phyloP scores from a whole-genome alignment of 1,284 basidiomycete species.

The Chalciporus sp. region DNA sequence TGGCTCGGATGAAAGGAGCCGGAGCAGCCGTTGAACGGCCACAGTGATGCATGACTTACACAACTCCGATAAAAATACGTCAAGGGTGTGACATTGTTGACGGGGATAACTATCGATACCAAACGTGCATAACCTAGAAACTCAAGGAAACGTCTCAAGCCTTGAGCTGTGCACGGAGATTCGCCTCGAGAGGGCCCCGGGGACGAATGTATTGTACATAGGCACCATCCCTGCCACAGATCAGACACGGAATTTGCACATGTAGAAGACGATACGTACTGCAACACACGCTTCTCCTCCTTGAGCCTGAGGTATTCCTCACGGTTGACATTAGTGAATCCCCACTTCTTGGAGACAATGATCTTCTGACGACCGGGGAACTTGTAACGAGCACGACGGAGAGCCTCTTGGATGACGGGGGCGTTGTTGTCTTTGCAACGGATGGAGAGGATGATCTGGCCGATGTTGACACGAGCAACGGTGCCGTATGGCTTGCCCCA shows the following conservation, averaged over 20 bases:
- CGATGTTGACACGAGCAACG: slow-evolving; percentile 95
- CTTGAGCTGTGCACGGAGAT: slow-evolving; percentile 82
- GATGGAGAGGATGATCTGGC: slow-evolving; percentile 96
- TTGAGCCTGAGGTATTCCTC: slow-evolving; percentile 89
- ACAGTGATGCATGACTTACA: slow-evolving; percentile 10
- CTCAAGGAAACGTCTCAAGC: slow-evolving; percentile 43
- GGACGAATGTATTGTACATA: slow-evolving; percentile 91
- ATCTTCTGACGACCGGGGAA: slow-evolving; percentile 99
- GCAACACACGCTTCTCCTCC: slow-evolving; percentile 84
- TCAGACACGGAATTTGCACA: not conserved
- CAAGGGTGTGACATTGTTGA: slow-evolving; percentile 21
- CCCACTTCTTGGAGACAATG: slow-evolving; percentile 97
- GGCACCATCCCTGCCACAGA: slow-evolving; percentile 67
- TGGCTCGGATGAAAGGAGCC: not conserved
- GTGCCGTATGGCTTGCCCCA: slow-evolving; percentile 99
- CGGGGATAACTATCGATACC: slow-evolving; percentile 23
- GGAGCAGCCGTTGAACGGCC: too few species aligned
- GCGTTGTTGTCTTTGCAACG: slow-evolving; percentile 91
- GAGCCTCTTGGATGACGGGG: slow-evolving; percentile 92
- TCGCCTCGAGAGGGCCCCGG: slow-evolving; percentile 82
- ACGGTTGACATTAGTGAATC: slow-evolving; percentile 95
- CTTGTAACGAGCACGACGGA: slow-evolving; percentile 98
- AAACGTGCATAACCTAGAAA: slow-evolving; percentile 4
- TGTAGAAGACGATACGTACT: slow-evolving; percentile 53
- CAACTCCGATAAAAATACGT: not conserved